These are phyloP conservation scores for Tolypocladium paradoxum DNA, from an alignment of 2,329 filamentous ascomycete genomes.

Conservation along the genomic window DNA sequence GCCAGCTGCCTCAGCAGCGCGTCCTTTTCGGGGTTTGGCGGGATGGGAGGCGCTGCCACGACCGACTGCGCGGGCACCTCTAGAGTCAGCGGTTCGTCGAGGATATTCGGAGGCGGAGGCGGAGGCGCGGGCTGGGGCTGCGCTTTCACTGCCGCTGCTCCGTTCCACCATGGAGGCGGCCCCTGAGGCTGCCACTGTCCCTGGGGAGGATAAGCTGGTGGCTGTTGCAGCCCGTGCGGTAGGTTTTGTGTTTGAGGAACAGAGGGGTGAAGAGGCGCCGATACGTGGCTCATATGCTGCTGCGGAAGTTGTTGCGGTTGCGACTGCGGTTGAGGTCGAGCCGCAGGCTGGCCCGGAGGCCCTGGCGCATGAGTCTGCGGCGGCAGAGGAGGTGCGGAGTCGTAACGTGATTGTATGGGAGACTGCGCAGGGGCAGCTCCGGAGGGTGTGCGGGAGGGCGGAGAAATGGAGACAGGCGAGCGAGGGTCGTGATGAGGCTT, in stretches of 20 bases:
- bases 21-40: slow-evolving; percentile 93
- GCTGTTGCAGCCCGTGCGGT: background rate
- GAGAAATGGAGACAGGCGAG: slow-evolving; percentile 13
- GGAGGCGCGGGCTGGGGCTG: slow-evolving; percentile 19
- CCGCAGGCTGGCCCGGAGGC: slow-evolving; percentile 4
- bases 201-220: slow-evolving; percentile 10
- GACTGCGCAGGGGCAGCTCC: slow-evolving; percentile 5
- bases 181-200: slow-evolving; percentile 8
- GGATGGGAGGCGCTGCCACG: slow-evolving; percentile 69
- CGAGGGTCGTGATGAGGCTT: slow-evolving; percentile 19
- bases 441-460: slow-evolving; percentile 13
- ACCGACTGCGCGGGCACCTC: slow-evolving; percentile 36
- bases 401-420: slow-evolving; percentile 29
- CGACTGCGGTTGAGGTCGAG: slow-evolving; percentile 7
- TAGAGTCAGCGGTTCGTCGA: slow-evolving; percentile 47
- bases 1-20: slow-evolving; percentile 70
- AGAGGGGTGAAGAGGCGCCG: slow-evolving; percentile 1
- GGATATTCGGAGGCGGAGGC: slow-evolving; percentile 38
- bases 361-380: slow-evolving; percentile 15
- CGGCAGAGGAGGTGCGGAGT: slow-evolving; percentile 36
- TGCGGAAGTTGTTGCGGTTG: slow-evolving; percentile 5
- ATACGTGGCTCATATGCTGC: slow-evolving; percentile 2
- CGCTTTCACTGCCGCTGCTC: background rate
- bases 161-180: slow-evolving; percentile 7
- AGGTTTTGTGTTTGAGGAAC: slow-evolving; percentile 5